phyloP scores from a whole-genome alignment of 805 yeast species.

The Teunomyces aglyptinius region DNA sequence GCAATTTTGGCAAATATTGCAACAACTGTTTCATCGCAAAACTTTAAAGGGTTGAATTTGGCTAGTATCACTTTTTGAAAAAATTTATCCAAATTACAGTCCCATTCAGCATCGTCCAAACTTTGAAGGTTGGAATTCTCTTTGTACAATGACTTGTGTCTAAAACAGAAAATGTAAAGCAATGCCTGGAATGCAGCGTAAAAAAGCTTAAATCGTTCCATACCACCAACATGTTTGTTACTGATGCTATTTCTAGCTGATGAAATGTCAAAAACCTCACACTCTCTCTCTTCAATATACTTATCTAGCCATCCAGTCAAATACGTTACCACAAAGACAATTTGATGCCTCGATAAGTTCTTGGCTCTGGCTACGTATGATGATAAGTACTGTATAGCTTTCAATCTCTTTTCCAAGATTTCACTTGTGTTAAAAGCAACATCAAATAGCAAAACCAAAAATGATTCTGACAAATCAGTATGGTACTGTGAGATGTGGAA shows the following conservation, averaged over 20 bases:
- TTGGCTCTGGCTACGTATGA: constrained; percentile 88
- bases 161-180: constrained; percentile 87
- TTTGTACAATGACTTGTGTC: constrained; percentile 60
- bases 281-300: constrained; percentile 80
- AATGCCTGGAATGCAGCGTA: constrained; percentile 90
- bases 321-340: constrained; percentile 78
- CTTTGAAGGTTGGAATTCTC: constrained; percentile 16
- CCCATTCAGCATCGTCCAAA: constrained; percentile 55
- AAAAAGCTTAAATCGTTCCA: constrained; percentile 87
- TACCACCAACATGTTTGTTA: constrained; percentile 50
- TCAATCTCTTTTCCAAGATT: constrained; percentile 71
- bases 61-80: constrained; percentile 84
- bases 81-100: constrained; percentile 75
- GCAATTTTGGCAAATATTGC: constrained; percentile 91
- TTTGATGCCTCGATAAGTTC: constrained; percentile 65
- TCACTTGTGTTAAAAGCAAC: constrained; percentile 72
- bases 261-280: constrained; percentile 58
- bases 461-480: constrained; percentile 81
- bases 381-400: constrained; percentile 88
- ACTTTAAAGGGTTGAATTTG: constrained; percentile 89
- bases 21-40: constrained; percentile 91
- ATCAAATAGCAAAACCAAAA: constrained; percentile 76
- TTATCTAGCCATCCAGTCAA: constrained; percentile 80
- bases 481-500: constrained; percentile 81
- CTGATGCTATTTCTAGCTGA: constrained; percentile 10